Conservation (phyloP, 2,329 filamentous ascomycete genomes). For the Trichoderma koningii region DNA sequence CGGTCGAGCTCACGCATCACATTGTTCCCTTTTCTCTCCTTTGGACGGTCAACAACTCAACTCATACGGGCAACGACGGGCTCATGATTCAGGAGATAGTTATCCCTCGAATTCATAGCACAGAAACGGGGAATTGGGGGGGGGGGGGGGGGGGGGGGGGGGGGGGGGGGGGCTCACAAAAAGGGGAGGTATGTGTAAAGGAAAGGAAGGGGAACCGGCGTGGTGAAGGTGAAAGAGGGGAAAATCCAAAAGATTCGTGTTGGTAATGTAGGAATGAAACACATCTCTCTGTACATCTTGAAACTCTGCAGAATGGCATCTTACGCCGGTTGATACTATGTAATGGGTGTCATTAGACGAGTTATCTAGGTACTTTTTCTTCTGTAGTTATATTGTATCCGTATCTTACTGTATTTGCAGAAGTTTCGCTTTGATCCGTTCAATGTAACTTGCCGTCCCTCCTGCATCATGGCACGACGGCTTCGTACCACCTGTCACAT, state of each 20-base stretch:
- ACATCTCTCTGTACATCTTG: conserved; percentile 22
- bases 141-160: background rate
- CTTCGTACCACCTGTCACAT: too few species aligned
- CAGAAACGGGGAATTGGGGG: background rate
- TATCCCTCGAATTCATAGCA: background rate
- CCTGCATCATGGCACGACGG: too few species aligned
- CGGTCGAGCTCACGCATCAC: background rate
- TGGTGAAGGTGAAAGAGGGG: background rate
- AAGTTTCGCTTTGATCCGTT: background rate
- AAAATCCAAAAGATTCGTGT: background rate
- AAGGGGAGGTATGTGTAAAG: background rate
- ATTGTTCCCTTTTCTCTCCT: background rate
- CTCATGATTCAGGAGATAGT: background rate
- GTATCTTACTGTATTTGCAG: background rate
- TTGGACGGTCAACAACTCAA: background rate
- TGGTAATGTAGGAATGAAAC: conserved; percentile 26
- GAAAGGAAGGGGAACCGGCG: background rate
- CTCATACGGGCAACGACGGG: background rate
- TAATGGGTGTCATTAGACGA: conserved; percentile 22
- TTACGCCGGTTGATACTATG: conserved; percentile 9
- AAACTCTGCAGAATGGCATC: conserved; percentile 24
- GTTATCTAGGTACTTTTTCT: background rate
- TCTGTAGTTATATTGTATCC: background rate
- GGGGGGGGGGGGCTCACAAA: background rate
- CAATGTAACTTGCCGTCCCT: background rate